Base-by-base conservation (phyloP, 495 filamentous ascomycete genomes). In the Trichoderma asperelloides region DNA sequence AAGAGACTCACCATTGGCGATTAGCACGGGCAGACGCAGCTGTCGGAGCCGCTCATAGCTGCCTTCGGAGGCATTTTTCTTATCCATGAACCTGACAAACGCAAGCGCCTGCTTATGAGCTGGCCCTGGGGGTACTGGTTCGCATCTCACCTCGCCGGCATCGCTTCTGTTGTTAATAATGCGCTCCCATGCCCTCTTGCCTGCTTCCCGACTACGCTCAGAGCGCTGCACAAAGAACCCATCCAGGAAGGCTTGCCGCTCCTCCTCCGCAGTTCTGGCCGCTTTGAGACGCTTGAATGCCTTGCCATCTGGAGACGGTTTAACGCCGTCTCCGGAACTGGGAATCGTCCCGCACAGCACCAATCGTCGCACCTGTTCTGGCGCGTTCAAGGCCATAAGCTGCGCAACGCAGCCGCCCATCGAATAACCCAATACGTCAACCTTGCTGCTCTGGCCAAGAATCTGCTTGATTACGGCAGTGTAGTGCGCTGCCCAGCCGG, bases 401-500 rank as follows among this genome's bases (percentile, higher is more conserved):
- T 75, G 74, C 55, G 69, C 74, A 45, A 65, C 70, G 64, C 64
- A 69, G 12, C 74, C 74, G 37, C 73, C 74, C 73, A 75, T 72
- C 33, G 73, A 75, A 68, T 68, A 75, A 13, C 74, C 74, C 5
- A 75, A 62, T 23, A 75, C 67, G 67, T 75, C 74, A n/a, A 92
- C 79, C 25, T 27, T 60, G 55, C 25, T 27, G 55, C 13, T 25
- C 11, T 60, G 23, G 55, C 55, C 55, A 28, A 60, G 27, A 25
- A 60, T 2, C 63, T 84, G 85, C 71, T 79, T 69, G 33, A 89
- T 83, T 21, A 90, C 84, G 5, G 83, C 85, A 33, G 84, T 77
- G 25, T 92, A 75, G 70, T 92, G 91, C 70, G 84, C 84, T 7
- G 80, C 77, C 74, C 74, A 75, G 3, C 63, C 73, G 33, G 65